Evolutionary conservation across 2,329 filamentous ascomycete species (phyloP), one percentile per base, ranked within the genome.

Genomic region (Sclerotinia glacialis): DNA sequence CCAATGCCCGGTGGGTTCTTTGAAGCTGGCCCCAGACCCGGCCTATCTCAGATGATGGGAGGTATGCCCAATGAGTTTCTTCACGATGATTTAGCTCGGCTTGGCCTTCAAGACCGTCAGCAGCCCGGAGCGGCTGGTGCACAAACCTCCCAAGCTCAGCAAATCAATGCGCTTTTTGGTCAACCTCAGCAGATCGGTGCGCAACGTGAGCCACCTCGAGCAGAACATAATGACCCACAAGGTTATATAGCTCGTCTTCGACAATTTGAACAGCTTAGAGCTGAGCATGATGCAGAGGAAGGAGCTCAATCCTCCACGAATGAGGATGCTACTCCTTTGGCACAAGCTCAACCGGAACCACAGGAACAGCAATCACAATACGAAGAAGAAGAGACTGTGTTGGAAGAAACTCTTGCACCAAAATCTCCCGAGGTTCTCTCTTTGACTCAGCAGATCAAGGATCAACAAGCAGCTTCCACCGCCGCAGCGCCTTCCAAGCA

Each of bases 241-340:
- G 86, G 86, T 0, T 88, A 87, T 71, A 83, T 82, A 66, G 72
- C 74, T 47, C 88, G 93, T 55, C 82, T 97, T 26, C 86, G 90
- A 71, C 89, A 97, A 75, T 97, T 97, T 76, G 87, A 96, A 72
- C 86, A 89, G 40, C 80, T 95, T 60, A 86, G 91, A 72, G 85
- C 89, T n/a, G 86, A 91, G 74, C 85, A 89, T 67, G 91, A 93
- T 67, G 81, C 83, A 11, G 80, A 81, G 46, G 77, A 80, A 65
- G 73, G 74, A 23, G 68, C 71, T 60, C 67, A 73, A 63, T 54
- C 70, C n/a, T 64, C 72, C 37, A 53, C 63, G 5, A 65, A 68
- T 21, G 80, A 67, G 52, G 75, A 76, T 12, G 69, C 72, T 9
- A 73, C 73, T 65, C 71, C 66, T 23, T 70, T 72, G 23, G 71